phyloP scores from a whole-genome alignment of 305 asterid species.

The Euphrasia arctica region DNA sequence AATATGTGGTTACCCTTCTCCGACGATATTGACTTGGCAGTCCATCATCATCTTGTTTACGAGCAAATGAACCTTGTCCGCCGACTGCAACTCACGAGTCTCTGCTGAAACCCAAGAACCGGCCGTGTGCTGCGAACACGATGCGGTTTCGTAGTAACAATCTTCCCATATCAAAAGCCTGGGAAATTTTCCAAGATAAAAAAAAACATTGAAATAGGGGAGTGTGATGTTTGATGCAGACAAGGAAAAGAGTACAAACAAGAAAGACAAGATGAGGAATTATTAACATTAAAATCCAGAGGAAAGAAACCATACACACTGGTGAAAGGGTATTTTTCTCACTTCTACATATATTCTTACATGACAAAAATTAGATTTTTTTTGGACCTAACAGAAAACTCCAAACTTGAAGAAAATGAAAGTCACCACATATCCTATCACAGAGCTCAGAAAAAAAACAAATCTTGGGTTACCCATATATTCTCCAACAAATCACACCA shows the following conservation, averaged over 20 bases:
- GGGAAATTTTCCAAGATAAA: conserved; percentile 23
- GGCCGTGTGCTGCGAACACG: conserved; percentile 24
- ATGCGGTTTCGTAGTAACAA: conserved; percentile 58
- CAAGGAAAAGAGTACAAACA: conserved; percentile 39
- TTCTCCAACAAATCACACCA: background rate
- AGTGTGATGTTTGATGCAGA: conserved; percentile 23
- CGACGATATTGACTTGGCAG: conserved; percentile 65
- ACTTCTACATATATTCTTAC: no score
- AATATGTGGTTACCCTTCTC: conserved; percentile 65
- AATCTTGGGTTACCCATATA: background rate
- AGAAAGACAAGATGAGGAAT: conserved; percentile 34
- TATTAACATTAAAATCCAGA: conserved; percentile 30
- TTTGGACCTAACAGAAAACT: conserved; percentile 30
- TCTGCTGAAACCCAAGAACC: conserved; percentile 41
- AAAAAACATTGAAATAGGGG: background rate
- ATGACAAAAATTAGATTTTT: no score
- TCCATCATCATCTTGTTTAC: conserved; percentile 90
- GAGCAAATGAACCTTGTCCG: conserved; percentile 56
- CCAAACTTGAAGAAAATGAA: conserved; percentile 50
- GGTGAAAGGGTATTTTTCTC: background rate
- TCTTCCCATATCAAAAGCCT: conserved; percentile 97
- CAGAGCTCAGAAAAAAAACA: conserved; percentile 28
- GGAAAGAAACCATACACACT: background rate
- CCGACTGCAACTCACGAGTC: conserved; percentile 34
- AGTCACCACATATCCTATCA: conserved; percentile 33